phyloP scores from a whole-genome alignment of 2,329 filamentous ascomycete genomes.

The Rhynchosporium secalis region DNA sequence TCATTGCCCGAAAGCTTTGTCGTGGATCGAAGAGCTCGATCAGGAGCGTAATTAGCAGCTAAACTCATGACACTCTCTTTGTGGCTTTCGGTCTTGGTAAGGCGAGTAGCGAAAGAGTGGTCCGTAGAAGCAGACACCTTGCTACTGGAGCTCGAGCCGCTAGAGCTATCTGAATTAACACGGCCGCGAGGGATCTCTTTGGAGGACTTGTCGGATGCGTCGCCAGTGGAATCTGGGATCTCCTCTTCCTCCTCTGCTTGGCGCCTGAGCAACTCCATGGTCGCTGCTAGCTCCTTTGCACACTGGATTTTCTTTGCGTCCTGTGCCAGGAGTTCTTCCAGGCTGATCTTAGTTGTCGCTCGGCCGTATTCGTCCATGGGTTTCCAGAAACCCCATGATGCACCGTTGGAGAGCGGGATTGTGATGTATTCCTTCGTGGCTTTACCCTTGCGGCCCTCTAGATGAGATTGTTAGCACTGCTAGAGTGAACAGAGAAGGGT shows the following conservation, averaged over 20 bases:
- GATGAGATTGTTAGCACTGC: not conserved
- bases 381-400: slow-evolving; percentile 2
- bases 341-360: not conserved
- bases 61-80: not conserved
- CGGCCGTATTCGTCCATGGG: slow-evolving; percentile 1
- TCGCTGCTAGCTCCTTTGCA: not conserved
- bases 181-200: not conserved
- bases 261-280: not conserved
- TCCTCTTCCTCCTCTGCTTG: not conserved
- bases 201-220: not conserved
- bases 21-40: not conserved
- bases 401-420: not conserved
- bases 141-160: not conserved
- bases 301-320: no score
- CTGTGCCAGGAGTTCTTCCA: not conserved
- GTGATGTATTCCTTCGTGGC: slow-evolving; percentile 3
- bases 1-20: not conserved
- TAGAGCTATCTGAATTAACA: not conserved
- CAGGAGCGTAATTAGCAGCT: not conserved
- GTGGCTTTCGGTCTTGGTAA: not conserved
- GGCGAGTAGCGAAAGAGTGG: not conserved
- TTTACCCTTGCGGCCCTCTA: slow-evolving; percentile 4
- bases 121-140: not conserved
- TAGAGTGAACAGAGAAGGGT: no score
- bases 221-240: not conserved